phyloP scores from a whole-genome alignment of 148 eudicot genomes.

The Vaccinium corymbosum region DNA sequence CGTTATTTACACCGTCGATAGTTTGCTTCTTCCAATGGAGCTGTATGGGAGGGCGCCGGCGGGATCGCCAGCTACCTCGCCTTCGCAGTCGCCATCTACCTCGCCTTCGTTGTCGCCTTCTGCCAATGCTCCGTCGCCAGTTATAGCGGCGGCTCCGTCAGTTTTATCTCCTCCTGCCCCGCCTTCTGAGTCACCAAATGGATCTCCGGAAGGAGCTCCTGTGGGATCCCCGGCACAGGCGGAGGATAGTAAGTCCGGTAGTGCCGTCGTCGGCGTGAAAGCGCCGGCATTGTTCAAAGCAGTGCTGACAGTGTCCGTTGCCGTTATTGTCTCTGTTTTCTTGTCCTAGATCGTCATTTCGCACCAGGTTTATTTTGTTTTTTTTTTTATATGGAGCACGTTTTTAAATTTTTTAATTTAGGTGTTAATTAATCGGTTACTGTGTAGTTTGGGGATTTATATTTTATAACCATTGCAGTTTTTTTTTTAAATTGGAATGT shows the following conservation, averaged over 20 bases:
- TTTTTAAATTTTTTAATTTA: not conserved
- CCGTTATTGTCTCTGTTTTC: constrained; percentile 26
- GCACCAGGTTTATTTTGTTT: not conserved
- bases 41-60: constrained; percentile 43
- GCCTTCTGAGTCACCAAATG: constrained; percentile 24
- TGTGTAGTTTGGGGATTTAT: not conserved
- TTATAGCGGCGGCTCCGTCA: not conserved
- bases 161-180: constrained; percentile 18
- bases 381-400: not conserved
- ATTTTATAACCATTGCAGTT: not conserved
- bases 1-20: constrained; percentile 56
- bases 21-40: constrained; percentile 48
- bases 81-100: constrained; percentile 37
- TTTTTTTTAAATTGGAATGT: not conserved
- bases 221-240: constrained; percentile 34
- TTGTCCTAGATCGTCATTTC: constrained; percentile 34
- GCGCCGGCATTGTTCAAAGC: constrained; percentile 21
- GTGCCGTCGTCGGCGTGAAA: constrained; percentile 21
- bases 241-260: constrained; percentile 29
- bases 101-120: constrained; percentile 35
- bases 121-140: constrained; percentile 17
- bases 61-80: no score
- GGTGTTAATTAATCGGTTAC: not conserved
- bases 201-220: constrained; percentile 29
- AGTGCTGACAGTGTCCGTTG: constrained; percentile 26